Evolutionary conservation across 345 rosid genomes (phyloP).

Genomic region (Dovyalis caffra): DNA sequence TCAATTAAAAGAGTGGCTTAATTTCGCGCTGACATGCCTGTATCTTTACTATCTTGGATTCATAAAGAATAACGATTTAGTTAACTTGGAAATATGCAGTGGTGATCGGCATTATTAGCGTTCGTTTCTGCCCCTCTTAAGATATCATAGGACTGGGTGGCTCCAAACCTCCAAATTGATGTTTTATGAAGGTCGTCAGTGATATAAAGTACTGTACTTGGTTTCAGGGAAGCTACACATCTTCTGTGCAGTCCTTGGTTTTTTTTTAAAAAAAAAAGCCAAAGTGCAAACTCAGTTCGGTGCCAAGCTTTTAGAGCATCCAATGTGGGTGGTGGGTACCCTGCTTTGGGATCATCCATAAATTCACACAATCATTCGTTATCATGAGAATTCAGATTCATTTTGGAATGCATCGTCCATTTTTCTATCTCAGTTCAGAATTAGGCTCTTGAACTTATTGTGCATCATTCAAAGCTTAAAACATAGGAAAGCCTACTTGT

Average conservation of each 20-base stretch:
- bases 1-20: not conserved
- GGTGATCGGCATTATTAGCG: too few species aligned
- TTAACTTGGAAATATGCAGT: not conserved
- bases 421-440: not conserved
- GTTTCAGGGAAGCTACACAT: not conserved
- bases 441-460: not conserved
- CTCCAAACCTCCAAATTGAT: too few species aligned
- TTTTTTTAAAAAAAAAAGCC: too few species aligned
- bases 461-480: not conserved
- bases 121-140: too few species aligned
- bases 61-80: too few species aligned
- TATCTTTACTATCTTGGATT: not conserved
- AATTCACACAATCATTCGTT: not conserved
- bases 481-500: not conserved
- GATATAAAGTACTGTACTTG: not conserved
- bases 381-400: not conserved
- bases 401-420: not conserved
- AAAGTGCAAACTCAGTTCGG: too few species aligned
- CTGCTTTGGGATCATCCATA: not conserved
- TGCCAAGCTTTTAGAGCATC: not conserved
- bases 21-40: not conserved
- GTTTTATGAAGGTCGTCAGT: too few species aligned
- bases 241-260: not conserved
- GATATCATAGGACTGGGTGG: too few species aligned
- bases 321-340: not conserved